A percentile compares a stretch with the other conserved stretches of the same genome.
These are phyloP conservation scores for Neoscytalidium dimidiatum DNA, from an alignment of 2,329 filamentous ascomycete genomes.

Conservation along the genomic window DNA sequence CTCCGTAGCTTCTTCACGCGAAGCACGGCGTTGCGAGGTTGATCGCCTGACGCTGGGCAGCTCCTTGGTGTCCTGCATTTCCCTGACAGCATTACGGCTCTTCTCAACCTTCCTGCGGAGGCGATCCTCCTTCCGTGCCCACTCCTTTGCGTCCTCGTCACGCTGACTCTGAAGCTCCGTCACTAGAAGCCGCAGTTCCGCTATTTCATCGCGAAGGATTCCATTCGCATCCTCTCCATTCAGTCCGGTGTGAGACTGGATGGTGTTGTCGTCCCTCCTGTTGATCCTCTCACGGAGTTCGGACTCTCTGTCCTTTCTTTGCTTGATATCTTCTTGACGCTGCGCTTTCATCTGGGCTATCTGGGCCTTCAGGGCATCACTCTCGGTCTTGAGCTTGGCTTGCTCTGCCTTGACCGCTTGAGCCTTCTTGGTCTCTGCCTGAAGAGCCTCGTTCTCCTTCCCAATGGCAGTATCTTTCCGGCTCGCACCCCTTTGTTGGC, in stretches of 20 bases:
- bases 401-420: conserved; percentile 32
- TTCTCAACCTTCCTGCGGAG: conserved; percentile 37
- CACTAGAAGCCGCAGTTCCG: conserved; percentile 41
- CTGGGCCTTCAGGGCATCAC: conserved; percentile 69
- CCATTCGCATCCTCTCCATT: conserved; percentile 41
- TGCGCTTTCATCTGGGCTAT: conserved; percentile 74
- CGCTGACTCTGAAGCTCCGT: conserved; percentile 36
- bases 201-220: conserved; percentile 42
- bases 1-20: not conserved
- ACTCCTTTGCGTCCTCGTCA: conserved; percentile 35
- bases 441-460: conserved; percentile 36
- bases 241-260: conserved; percentile 38
- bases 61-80: conserved; percentile 34
- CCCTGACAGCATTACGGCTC: conserved; percentile 30
- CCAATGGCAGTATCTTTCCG: conserved; percentile 36
- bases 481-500: conserved; percentile 35
- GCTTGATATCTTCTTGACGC: conserved; percentile 54
- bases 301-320: conserved; percentile 35
- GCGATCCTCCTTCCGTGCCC: conserved; percentile 34
- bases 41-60: conserved; percentile 30
- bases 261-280: conserved; percentile 42
- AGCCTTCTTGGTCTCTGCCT: conserved; percentile 29
- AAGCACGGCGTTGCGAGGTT: conserved; percentile 25
- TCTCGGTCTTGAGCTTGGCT: conserved; percentile 67
- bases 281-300: conserved; percentile 36